Conservation (phyloP, 1,284 basidiomycete species). For the Mycosarcoma mackinlayi region DNA sequence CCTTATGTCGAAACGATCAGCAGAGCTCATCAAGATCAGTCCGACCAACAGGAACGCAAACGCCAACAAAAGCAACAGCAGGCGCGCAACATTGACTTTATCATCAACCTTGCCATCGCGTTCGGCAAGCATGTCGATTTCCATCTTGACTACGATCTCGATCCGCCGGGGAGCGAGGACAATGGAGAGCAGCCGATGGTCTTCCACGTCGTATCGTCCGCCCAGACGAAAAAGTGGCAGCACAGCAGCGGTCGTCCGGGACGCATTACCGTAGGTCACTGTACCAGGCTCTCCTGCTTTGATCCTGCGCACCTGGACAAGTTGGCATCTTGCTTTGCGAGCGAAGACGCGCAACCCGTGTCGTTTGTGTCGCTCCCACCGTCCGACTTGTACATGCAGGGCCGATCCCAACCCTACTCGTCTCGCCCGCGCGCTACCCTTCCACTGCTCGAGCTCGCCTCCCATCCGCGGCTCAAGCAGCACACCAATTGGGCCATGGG, state of each 20-base stretch:
- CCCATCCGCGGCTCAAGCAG: neutral
- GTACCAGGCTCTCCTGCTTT: constrained; percentile 41
- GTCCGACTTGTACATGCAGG: constrained; percentile 53
- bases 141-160: constrained; percentile 54
- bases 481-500: constrained; percentile 29
- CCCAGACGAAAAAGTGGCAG: constrained; percentile 1
- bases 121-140: constrained; percentile 41
- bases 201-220: constrained; percentile 7
- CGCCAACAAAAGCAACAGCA: constrained; percentile 13
- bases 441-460: constrained; percentile 14
- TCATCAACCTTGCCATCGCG: constrained; percentile 25
- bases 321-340: neutral
- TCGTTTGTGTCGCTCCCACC: constrained; percentile 36
- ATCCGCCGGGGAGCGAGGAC: neutral
- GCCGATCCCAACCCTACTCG: constrained; percentile 20
- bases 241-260: neutral
- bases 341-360: neutral
- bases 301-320: constrained; percentile 4
- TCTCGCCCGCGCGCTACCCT: constrained; percentile 31
- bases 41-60: neutral
- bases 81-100: constrained; percentile 8
- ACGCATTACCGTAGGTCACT: constrained; percentile 38
- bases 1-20: constrained; percentile 43
- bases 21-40: neutral
- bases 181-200: constrained; percentile 19